Evolutionary conservation across 352 stramenopile species (phyloP).

Genomic region (Phytophthora multivora): DNA sequence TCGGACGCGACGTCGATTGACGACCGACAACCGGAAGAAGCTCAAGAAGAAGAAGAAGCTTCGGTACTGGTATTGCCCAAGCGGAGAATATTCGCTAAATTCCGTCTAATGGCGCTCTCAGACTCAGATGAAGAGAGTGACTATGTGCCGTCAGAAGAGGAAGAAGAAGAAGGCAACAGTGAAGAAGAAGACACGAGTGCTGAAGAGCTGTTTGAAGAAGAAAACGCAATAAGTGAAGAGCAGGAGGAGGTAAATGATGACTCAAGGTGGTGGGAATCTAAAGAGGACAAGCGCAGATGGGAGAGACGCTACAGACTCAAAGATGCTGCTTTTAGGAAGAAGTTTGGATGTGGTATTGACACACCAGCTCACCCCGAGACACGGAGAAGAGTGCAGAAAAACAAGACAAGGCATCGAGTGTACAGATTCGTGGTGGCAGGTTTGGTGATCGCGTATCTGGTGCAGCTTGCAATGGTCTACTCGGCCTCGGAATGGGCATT

Average conservation of each 20-base stretch:
- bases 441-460: slow-evolving; percentile 38
- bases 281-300: slow-evolving; percentile 40
- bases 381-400: slow-evolving; percentile 19
- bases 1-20: background rate
- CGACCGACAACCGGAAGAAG: slow-evolving; percentile 8
- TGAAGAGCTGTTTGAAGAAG: slow-evolving; percentile 16
- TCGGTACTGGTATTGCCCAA: background rate
- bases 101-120: slow-evolving; percentile 20
- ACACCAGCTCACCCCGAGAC: slow-evolving; percentile 37
- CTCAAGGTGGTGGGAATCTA: slow-evolving; percentile 32
- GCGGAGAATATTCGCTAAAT: slow-evolving; percentile 6
- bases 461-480: slow-evolving; percentile 33
- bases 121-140: slow-evolving; percentile 35
- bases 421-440: slow-evolving; percentile 40
- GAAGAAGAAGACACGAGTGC: slow-evolving; percentile 25
- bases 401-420: slow-evolving; percentile 25
- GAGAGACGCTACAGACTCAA: slow-evolving; percentile 28
- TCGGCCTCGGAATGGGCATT: slow-evolving; percentile 37
- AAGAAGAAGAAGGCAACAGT: slow-evolving; percentile 20
- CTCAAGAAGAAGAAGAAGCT: background rate
- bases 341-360: slow-evolving; percentile 47
- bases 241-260: slow-evolving; percentile 41
- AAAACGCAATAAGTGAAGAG: slow-evolving; percentile 33
- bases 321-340: slow-evolving; percentile 30
- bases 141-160: slow-evolving; percentile 34